Conservation (phyloP, 2,329 filamentous ascomycete species). For the Penicillium sp. region DNA sequence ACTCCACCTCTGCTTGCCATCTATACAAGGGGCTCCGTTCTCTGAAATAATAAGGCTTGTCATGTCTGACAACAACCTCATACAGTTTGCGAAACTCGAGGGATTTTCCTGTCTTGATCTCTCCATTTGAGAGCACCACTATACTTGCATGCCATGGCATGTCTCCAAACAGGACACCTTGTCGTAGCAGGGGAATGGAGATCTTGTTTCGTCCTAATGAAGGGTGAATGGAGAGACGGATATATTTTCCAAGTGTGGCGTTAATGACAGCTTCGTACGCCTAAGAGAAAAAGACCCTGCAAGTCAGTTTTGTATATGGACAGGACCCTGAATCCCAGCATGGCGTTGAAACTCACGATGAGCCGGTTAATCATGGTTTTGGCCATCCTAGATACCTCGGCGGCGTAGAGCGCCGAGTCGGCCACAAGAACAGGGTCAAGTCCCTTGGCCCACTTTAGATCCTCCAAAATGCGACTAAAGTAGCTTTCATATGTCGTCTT, state of each 20-base stretch:
- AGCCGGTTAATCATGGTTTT: conserved; percentile 10
- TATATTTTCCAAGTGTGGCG: conserved; percentile 2
- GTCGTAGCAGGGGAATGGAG: conserved; percentile 4
- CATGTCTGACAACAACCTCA: conserved; percentile 7
- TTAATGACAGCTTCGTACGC: conserved; percentile 9
- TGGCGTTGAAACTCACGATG: not conserved
- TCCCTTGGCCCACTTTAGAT: conserved; percentile 9
- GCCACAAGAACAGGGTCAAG: conserved; percentile 1
- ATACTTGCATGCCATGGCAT: conserved; percentile 12
- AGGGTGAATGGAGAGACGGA: conserved; percentile 10
- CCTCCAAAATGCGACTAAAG: conserved; percentile 9
- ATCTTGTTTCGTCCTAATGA: conserved; percentile 7
- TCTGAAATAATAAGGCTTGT: conserved; percentile 6
- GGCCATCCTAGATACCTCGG: conserved; percentile 3
- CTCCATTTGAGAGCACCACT: conserved; percentile 4
- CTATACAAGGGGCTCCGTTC: conserved; percentile 1
- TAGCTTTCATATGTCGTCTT: conserved; percentile 7
- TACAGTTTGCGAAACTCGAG: conserved; percentile 6
- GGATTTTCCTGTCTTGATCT: conserved; percentile 1
- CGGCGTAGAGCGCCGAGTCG: conserved; percentile 1
- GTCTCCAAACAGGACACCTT: conserved; percentile 7
- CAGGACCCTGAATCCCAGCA: not conserved
- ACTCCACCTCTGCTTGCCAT: conserved; percentile 6
- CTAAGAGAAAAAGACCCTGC: not conserved
- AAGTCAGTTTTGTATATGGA: not conserved